A percentile compares a stretch with the other conserved stretches of the same genome.
Conservation (phyloP, 169 alveolate species). For the Eimeria sp. region DNA sequence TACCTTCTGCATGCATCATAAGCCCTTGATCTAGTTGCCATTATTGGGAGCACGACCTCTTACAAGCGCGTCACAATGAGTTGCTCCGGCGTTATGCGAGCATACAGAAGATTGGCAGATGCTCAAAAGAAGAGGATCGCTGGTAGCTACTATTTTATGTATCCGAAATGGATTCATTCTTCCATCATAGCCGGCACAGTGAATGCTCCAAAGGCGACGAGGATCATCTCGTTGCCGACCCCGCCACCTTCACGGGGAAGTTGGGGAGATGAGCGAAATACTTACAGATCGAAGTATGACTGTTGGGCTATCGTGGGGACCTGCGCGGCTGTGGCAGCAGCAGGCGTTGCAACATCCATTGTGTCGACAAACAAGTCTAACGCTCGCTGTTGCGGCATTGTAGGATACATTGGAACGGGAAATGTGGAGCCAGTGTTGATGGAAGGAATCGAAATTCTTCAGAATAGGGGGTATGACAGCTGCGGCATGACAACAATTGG, state of each 20-base stretch:
- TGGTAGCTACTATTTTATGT: background rate
- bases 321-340: background rate
- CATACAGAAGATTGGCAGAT: background rate
- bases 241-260: background rate
- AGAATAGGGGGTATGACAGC: slow-evolving; percentile 96
- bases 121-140: background rate
- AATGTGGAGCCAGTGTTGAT: slow-evolving; percentile 89
- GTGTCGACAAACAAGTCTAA: background rate
- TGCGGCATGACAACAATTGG: slow-evolving; percentile 94
- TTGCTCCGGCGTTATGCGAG: slow-evolving; percentile 1
- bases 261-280: background rate
- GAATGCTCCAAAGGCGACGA: background rate
- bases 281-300: background rate
- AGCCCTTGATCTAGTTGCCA: background rate
- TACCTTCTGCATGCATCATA: background rate
- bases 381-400: slow-evolving; percentile 91
- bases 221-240: background rate
- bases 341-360: background rate
- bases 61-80: background rate
- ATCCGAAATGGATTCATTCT: background rate
- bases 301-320: background rate
- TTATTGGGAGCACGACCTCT: background rate
- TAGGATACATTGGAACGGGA: slow-evolving; percentile 91
- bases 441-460: slow-evolving; percentile 91
- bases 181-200: background rate